Percentiles rank a stretch among this genome's conserved stretches.
These are phyloP conservation scores for Solanum acaule DNA, from an alignment of 257 asterid species.

Conservation along the genomic window DNA sequence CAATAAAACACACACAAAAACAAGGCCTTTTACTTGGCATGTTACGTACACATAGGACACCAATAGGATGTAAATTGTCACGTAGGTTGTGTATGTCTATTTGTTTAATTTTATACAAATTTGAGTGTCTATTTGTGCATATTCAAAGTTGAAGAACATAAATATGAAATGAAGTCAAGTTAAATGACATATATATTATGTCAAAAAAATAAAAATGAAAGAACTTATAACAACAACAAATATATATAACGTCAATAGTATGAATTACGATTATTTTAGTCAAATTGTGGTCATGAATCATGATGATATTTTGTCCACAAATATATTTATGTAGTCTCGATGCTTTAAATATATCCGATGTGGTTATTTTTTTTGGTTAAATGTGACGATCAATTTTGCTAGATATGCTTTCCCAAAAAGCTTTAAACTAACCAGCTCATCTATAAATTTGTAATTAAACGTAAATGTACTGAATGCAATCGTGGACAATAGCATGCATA, in stretches of 20 bases:
- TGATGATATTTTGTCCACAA: neutral
- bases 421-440: neutral
- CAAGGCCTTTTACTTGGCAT: too few species aligned
- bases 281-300: neutral
- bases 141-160: too few species aligned
- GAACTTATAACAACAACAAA: neutral
- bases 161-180: too few species aligned
- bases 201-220: too few species aligned
- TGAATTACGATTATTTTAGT: too few species aligned
- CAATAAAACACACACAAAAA: too few species aligned
- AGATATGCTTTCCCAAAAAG: neutral
- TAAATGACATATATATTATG: too few species aligned
- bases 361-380: neutral
- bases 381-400: neutral
- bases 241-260: too few species aligned
- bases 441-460: neutral
- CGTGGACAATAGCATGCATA: neutral
- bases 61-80: too few species aligned
- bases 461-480: neutral
- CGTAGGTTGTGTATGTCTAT: neutral
- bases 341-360: neutral
- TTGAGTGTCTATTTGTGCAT: too few species aligned
- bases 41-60: too few species aligned
- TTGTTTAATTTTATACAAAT: too few species aligned
- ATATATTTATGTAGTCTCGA: neutral